phyloP scores from a whole-genome alignment of 2,329 filamentous ascomycete species.

The Escovopsis sp. region DNA sequence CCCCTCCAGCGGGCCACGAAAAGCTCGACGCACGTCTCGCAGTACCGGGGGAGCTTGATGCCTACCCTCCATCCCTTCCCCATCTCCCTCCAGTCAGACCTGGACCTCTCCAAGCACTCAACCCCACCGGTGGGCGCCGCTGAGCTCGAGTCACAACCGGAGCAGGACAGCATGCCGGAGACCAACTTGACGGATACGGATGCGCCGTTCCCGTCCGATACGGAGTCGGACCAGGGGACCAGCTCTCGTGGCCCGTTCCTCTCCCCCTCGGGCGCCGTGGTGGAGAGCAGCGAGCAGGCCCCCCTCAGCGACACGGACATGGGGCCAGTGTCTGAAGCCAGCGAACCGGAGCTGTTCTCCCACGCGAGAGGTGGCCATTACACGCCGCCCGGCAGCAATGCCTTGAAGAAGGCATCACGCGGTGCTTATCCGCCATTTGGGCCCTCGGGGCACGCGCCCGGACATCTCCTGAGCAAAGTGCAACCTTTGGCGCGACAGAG shows the following conservation, averaged over 20 bases:
- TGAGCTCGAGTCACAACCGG: background rate
- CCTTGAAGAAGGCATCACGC: too few relatives aligned
- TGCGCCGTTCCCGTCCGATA: background rate
- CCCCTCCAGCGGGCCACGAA: slow-evolving; percentile 28
- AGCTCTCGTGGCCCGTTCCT: slow-evolving; percentile 6
- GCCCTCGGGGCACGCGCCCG: slow-evolving; percentile 2
- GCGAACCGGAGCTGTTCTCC: slow-evolving; percentile 15
- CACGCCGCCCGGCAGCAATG: too few relatives aligned
- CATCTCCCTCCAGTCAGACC: slow-evolving; percentile 9
- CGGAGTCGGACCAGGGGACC: slow-evolving; percentile 6
- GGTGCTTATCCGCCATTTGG: slow-evolving; percentile 1
- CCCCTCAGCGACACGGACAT: slow-evolving; percentile 18
- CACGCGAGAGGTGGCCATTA: slow-evolving; percentile 4
- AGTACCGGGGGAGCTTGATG: slow-evolving; percentile 7
- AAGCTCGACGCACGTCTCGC: slow-evolving; percentile 21
- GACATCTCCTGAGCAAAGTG: background rate
- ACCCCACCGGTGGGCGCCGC: slow-evolving; percentile 9
- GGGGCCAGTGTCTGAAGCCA: slow-evolving; percentile 19
- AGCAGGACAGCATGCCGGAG: background rate
- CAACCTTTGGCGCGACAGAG: too few relatives aligned
- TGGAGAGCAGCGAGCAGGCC: slow-evolving; percentile 17
- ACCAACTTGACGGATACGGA: slow-evolving; percentile 2
- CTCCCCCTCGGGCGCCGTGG: slow-evolving; percentile 16
- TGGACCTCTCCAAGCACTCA: slow-evolving; percentile 24
- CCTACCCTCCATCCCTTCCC: slow-evolving; percentile 6